Percentiles rank a stretch among this genome's conserved stretches.
phyloP scores from a whole-genome alignment of 768 basidiomycete genomes.

The Calocybe indica region DNA sequence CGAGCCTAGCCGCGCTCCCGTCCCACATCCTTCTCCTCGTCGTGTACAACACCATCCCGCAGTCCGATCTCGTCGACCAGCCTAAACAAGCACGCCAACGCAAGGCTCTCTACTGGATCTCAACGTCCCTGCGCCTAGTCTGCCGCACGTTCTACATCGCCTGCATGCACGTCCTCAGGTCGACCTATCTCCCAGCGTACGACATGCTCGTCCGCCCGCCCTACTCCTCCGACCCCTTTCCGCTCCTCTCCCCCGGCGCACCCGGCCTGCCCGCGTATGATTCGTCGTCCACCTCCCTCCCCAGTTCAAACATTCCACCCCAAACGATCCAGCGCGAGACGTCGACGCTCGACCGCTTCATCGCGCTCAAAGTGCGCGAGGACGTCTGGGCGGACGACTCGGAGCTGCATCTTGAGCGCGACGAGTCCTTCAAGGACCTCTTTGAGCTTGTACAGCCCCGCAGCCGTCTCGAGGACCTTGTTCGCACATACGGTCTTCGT shows the following conservation, averaged over 20 bases:
- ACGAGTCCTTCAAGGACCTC: constrained; percentile 73
- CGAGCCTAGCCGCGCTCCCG: constrained; percentile 36
- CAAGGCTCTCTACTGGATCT: constrained; percentile 68
- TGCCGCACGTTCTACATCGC: constrained; percentile 67
- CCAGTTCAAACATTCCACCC: constrained; percentile 17
- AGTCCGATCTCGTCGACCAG: constrained; percentile 26
- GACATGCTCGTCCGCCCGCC: constrained; percentile 53
- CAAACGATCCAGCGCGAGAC: constrained; percentile 67
- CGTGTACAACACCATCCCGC: constrained; percentile 61
- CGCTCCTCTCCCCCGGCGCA: constrained; percentile 24
- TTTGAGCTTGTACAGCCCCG: constrained; percentile 76
- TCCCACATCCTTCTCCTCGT: constrained; percentile 64
- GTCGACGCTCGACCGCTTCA: constrained; percentile 68
- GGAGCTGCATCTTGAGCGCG: constrained; percentile 68
- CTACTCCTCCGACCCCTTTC: constrained; percentile 79
- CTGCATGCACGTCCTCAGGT: constrained; percentile 78
- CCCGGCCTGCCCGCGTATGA: constrained; percentile 9
- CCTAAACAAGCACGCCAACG: constrained; percentile 48
- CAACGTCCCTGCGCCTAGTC: constrained; percentile 55
- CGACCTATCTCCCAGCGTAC: constrained; percentile 68
- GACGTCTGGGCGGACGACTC: constrained; percentile 74
- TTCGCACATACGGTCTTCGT: constrained; percentile 35
- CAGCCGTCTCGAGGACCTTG: constrained; percentile 70
- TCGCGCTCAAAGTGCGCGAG: constrained; percentile 73
- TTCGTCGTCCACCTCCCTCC: constrained; percentile 16